phyloP scores from a whole-genome alignment of 2,329 filamentous ascomycete genomes.

The Cercospora berteroae region DNA sequence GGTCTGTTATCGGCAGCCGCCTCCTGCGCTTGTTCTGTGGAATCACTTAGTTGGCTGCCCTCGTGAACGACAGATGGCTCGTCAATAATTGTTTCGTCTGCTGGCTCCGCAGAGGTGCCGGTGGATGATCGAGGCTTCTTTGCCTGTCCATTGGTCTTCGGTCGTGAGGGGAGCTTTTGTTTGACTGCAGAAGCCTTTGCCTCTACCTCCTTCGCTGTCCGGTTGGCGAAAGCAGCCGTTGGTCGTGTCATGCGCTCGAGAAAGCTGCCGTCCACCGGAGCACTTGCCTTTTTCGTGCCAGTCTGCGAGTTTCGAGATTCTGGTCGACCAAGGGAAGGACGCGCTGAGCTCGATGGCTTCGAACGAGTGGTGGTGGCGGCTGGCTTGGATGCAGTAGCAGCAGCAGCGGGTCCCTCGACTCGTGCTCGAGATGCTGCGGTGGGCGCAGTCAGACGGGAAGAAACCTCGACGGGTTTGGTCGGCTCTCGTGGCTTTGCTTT shows the following conservation, averaged over 20 bases:
- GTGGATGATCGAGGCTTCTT: constrained; percentile 15
- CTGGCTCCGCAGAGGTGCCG: constrained; percentile 3
- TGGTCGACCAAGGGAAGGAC: constrained; percentile 46
- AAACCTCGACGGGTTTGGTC: constrained; percentile 65
- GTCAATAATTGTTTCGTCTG: constrained; percentile 9
- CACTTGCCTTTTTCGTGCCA: constrained; percentile 42
- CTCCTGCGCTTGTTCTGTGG: neutral
- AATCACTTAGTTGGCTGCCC: constrained; percentile 4
- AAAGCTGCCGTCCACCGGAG: constrained; percentile 66
- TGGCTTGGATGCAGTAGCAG: constrained; percentile 27
- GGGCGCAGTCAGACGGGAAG: constrained; percentile 65
- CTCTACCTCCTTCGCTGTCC: constrained; percentile 57
- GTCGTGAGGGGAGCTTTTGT: constrained; percentile 16
- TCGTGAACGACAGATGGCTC: constrained; percentile 17
- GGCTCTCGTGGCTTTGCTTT: constrained; percentile 60
- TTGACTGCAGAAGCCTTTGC: constrained; percentile 39
- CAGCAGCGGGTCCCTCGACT: constrained; percentile 39
- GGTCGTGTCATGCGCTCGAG: constrained; percentile 80
- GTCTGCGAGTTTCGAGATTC: constrained; percentile 48
- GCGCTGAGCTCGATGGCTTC: constrained; percentile 33
- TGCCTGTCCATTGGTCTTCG: constrained; percentile 21
- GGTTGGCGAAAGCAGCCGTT: constrained; percentile 66
- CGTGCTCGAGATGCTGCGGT: constrained; percentile 69
- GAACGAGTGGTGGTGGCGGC: constrained; percentile 34
- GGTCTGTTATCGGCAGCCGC: constrained; percentile 6